Evolutionary conservation across 1,139 yeast genomes (phyloP).

Genomic region (Blastobotrys malaysiensis): DNA sequence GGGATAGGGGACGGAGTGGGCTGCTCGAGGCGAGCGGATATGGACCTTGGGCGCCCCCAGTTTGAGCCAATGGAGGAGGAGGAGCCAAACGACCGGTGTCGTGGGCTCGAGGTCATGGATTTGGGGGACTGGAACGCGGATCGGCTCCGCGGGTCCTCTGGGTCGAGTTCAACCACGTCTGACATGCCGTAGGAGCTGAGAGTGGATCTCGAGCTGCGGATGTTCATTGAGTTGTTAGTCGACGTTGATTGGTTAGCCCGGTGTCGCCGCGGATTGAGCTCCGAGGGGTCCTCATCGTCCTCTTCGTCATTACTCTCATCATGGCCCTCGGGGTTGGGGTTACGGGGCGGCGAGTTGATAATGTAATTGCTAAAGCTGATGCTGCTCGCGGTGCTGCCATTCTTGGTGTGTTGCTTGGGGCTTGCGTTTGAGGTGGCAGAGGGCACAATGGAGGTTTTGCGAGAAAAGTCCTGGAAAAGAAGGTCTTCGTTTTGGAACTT

Average conservation of each 20-base stretch:
- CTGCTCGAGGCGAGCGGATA: not conserved
- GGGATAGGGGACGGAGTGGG: not conserved
- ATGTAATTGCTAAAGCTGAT: not conserved
- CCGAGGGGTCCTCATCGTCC: not conserved
- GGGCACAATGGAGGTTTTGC: not conserved
- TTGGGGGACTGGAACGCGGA: not conserved
- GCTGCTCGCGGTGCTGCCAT: not conserved
- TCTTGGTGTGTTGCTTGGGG: not conserved
- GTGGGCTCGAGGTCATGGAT: not conserved
- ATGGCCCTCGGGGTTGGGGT: too few species aligned
- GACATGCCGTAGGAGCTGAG: conserved; percentile 13
- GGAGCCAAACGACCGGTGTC: not conserved
- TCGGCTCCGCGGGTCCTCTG: conserved; percentile 10
- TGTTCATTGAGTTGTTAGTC: conserved; percentile 2
- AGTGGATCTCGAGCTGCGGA: conserved; percentile 12
- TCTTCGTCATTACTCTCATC: too few species aligned
- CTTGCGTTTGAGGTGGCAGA: not conserved
- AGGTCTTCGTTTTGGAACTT: not conserved
- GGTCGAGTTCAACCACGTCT: conserved; percentile 9
- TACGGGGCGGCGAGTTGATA: not conserved
- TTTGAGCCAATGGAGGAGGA: not conserved
- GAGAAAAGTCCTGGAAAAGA: not conserved
- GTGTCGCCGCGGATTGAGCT: not conserved
- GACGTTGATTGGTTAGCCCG: conserved; percentile 2
- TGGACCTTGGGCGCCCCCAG: not conserved